A percentile compares a stretch with the other conserved stretches of the same genome.
Conservation (phyloP, 768 basidiomycete species). For the Suillus ampliporus region DNA sequence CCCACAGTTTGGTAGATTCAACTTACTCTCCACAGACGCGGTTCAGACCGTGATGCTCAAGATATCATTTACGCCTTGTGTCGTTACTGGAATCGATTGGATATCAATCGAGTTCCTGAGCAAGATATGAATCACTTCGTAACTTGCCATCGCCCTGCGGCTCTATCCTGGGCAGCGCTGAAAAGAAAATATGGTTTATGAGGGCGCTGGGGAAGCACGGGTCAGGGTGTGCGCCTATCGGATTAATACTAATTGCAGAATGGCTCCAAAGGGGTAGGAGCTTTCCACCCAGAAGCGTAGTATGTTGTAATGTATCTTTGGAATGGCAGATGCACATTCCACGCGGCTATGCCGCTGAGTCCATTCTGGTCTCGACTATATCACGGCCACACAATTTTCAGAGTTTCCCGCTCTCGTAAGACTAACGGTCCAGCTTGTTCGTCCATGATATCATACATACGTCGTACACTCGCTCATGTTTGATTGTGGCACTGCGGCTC, state of each 20-base stretch:
- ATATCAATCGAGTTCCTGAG: conserved; percentile 86
- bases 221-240: conserved; percentile 31
- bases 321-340: conserved; percentile 1
- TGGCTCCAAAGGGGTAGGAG: conserved; percentile 23
- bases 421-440: neutral
- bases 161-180: conserved; percentile 75
- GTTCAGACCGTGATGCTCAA: conserved; percentile 73
- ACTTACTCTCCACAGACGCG: conserved; percentile 53
- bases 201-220: conserved; percentile 16
- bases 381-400: neutral
- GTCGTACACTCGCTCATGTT: neutral
- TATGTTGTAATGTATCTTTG: conserved; percentile 3
- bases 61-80: conserved; percentile 76
- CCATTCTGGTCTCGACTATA: neutral
- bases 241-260: conserved; percentile 30
- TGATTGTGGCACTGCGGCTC: neutral
- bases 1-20: conserved; percentile 17
- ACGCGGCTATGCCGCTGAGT: conserved; percentile 10
- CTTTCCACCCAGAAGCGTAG: conserved; percentile 2
- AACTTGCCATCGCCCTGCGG: conserved; percentile 58
- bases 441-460: conserved; percentile 2
- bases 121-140: conserved; percentile 86
- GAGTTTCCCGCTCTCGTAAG: neutral
- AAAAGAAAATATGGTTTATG: conserved; percentile 75
- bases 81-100: conserved; percentile 81